Conservation (phyloP, 1,139 yeast species). For the Scheffersomyces cryptocercus region DNA sequence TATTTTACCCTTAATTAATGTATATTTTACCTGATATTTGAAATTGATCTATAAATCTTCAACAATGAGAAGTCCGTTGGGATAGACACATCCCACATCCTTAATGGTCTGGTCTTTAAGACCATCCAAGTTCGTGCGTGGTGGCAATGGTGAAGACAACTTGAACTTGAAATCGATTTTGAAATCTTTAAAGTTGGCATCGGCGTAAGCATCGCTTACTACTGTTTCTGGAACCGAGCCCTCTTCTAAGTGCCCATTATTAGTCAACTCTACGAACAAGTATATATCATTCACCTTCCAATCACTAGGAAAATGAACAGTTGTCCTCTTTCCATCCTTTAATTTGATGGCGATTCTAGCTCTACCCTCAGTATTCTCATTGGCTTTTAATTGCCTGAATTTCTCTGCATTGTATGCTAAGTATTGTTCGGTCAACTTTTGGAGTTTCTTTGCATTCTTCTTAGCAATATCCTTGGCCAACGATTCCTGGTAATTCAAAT, state of each 20-base stretch:
- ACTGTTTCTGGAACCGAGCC: constrained; percentile 14
- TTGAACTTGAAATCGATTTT: constrained; percentile 31
- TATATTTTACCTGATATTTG: too few species aligned
- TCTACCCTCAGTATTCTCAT: constrained; percentile 21
- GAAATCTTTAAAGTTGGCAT: constrained; percentile 21
- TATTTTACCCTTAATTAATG: too few species aligned
- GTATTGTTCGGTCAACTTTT: constrained; percentile 28
- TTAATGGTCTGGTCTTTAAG: constrained; percentile 19
- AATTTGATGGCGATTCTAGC: constrained; percentile 65
- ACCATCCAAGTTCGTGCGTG: constrained; percentile 34
- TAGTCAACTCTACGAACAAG: constrained; percentile 52
- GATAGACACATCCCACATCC: constrained; percentile 37
- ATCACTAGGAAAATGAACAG: constrained; percentile 49
- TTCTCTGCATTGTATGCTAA: constrained; percentile 51
- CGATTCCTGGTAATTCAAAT: constrained; percentile 72
- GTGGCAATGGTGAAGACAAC: constrained; percentile 43
- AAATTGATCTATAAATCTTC: constrained; percentile 22
- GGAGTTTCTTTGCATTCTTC: constrained; percentile 26
- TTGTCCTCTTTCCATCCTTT: constrained; percentile 50
- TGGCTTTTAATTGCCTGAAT: constrained; percentile 36
- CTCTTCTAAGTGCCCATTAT: constrained; percentile 32
- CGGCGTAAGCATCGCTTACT: constrained; percentile 20
- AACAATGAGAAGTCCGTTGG: constrained; percentile 45
- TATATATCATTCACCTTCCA: constrained; percentile 56
- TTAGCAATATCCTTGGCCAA: constrained; percentile 54